These are phyloP conservation scores for Bothia castanella DNA, from an alignment of 1,284 basidiomycete species.

Conservation along the genomic window DNA sequence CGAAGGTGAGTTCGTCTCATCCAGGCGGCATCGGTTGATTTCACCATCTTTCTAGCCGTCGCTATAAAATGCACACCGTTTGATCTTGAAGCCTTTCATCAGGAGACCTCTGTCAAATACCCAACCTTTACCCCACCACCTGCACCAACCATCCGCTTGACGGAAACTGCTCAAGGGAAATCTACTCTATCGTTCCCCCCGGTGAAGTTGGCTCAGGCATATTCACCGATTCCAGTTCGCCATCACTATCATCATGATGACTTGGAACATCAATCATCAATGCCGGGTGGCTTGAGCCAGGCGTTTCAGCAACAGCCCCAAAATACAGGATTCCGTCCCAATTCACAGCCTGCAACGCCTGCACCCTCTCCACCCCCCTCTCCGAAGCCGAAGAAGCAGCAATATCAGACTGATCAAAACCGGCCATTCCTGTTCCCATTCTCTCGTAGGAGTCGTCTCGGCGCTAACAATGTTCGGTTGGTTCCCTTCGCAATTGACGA, in stretches of 20 bases:
- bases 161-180: slow-evolving; percentile 30
- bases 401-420: slow-evolving; percentile 96
- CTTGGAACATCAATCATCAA: slow-evolving; percentile 44
- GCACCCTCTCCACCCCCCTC: slow-evolving; percentile 87
- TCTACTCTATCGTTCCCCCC: slow-evolving; percentile 44
- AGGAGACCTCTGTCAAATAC: slow-evolving; percentile 90
- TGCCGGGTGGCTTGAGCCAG: slow-evolving; percentile 40
- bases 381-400: slow-evolving; percentile 94
- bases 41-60: slow-evolving; percentile 33
- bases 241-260: slow-evolving; percentile 89
- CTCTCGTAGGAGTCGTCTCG: slow-evolving; percentile 47
- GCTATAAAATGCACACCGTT: slow-evolving; percentile 82
- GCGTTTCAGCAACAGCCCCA: slow-evolving; percentile 46
- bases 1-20: slow-evolving; percentile 44
- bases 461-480: slow-evolving; percentile 50
- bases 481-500: slow-evolving; percentile 96
- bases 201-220: slow-evolving; percentile 79
- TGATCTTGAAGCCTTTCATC: slow-evolving; percentile 83
- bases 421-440: slow-evolving; percentile 97
- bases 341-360: slow-evolving; percentile 74
- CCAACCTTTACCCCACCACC: slow-evolving; percentile 79
- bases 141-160: slow-evolving; percentile 31
- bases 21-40: not conserved
- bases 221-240: slow-evolving; percentile 88
- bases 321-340: slow-evolving; percentile 46